These are phyloP conservation scores for Hypoxylon sp. DNA, from an alignment of 2,329 filamentous ascomycete species.

Conservation along the genomic window DNA sequence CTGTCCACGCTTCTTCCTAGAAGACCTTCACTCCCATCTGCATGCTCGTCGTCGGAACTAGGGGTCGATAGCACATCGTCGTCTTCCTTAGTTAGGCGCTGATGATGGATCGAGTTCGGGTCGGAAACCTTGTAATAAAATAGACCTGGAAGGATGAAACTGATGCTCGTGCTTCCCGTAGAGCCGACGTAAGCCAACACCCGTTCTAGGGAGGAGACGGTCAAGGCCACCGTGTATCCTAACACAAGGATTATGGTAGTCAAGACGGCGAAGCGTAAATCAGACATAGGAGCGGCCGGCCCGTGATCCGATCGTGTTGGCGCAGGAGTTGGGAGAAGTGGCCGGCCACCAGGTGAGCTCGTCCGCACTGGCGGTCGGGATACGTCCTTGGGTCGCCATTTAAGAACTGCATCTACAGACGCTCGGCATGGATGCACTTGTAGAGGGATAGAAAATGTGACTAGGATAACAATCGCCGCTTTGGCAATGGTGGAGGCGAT, in stretches of 20 bases:
- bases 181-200: conserved; percentile 96
- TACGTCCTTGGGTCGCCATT: conserved; percentile 80
- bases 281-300: conserved; percentile 78
- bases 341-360: conserved; percentile 60
- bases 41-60: conserved; percentile 58
- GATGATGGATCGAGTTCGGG: conserved; percentile 88
- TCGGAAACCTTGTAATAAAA: conserved; percentile 99
- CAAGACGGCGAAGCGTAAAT: conserved; percentile 88
- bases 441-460: conserved; percentile 95
- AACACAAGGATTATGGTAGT: conserved; percentile 88
- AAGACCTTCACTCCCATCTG: conserved; percentile 54
- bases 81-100: conserved; percentile 89
- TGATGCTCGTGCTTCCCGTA: conserved; percentile 95
- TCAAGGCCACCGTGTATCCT: conserved; percentile 91
- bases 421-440: conserved; percentile 97
- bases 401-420: conserved; percentile 93
- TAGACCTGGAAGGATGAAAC: conserved; percentile 93
- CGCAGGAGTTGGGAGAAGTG: conserved; percentile 59
- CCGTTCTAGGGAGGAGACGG: conserved; percentile 88
- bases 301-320: conserved; percentile 66
- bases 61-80: conserved; percentile 79
- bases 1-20: conserved; percentile 64
- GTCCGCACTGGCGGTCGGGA: conserved; percentile 58
- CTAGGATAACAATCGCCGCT: conserved; percentile 93
- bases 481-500: conserved; percentile 92